A percentile compares a stretch with the other conserved stretches of the same genome.
Conservation (phyloP, 768 basidiomycete species). For the Macrocybe gigantea region DNA sequence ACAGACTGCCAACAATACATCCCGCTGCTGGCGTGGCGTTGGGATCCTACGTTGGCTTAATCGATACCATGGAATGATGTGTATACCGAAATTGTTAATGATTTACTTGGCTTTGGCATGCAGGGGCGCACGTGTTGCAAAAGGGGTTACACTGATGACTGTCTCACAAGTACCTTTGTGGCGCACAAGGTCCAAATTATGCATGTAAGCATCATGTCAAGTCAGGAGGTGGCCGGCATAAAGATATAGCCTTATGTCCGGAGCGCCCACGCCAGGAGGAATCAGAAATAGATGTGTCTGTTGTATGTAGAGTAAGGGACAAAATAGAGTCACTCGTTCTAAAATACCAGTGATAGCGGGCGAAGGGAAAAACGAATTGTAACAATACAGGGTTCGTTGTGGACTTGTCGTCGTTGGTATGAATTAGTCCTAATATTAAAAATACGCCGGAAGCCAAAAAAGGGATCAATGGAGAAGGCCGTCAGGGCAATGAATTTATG, state of each 20-base stretch:
- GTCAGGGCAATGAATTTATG: conserved; percentile 41
- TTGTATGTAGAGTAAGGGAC: background rate
- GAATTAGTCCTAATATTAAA: conserved; percentile 13
- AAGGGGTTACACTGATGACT: too few species aligned
- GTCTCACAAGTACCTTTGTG: too few species aligned
- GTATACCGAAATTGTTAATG: too few species aligned
- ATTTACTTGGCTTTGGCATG: too few species aligned
- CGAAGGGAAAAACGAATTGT: conserved; percentile 9
- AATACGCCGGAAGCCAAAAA: background rate
- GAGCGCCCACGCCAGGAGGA: too few species aligned
- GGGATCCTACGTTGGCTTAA: too few species aligned
- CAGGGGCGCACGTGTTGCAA: too few species aligned
- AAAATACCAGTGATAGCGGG: conserved; percentile 3
- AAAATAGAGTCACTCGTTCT: conserved; percentile 1
- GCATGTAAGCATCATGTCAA: conserved; percentile 1
- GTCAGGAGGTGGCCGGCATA: background rate
- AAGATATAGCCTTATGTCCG: background rate
- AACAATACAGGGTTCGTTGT: conserved; percentile 19
- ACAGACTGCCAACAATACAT: background rate
- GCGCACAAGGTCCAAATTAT: background rate
- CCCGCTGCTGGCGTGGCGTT: too few species aligned
- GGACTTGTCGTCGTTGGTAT: conserved; percentile 5
- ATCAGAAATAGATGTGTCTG: too few species aligned
- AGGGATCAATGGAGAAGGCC: conserved; percentile 8
- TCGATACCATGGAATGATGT: too few species aligned